Evolutionary conservation across 177 flowering plant genomes (phyloP), one percentile per base, ranked within the genome.

Genomic region (Tripterygium wilfordii): DNA sequence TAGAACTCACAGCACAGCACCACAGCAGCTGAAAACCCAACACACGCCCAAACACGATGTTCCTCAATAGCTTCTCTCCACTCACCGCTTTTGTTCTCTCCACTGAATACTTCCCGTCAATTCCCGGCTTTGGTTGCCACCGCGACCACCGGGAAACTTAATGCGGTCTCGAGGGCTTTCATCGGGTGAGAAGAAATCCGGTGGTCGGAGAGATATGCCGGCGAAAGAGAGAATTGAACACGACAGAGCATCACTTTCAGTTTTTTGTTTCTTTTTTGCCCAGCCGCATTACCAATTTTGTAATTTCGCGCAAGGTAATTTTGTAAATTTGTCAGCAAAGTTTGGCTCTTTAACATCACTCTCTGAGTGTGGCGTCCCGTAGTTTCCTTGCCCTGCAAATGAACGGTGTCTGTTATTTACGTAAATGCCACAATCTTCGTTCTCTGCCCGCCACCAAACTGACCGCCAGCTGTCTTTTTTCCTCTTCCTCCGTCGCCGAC

Each of bases 11-110:
- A 9, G 9, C 5, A 39, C 63, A 86, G 69, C 67, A 91, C 98
- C 63, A 83, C 85, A 4, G 95, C 24, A 23, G 83, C 96, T 50
- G 85, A 92, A 49, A 92, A 85, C 66, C 86, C 98, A 30, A 92
- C 76, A 88, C 86, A 74, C 84, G 80, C 50, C 88, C 96, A 54
- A 21, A 37, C 98, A 92, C 88, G 23, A 92, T 75, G 69, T 61
- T 83, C 76, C 94, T 80, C 61, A 86, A 68, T 24, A 92, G 67
- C 77, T 88, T 88, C 64, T 88, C 98, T 49, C 98, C 98, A 58
- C 96, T 88, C 10, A 74, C 42, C 6, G 85, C 94, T 32, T 48
- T 67, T 0, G 80, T 87, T 44, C 47, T 74, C 18, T 83, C 74
- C 57, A 76, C 83, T 27, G 84, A 77, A 54, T 66, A 81, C 29